Base-by-base conservation (phyloP, 345 rosid species). In the Camelina neglecta region DNA sequence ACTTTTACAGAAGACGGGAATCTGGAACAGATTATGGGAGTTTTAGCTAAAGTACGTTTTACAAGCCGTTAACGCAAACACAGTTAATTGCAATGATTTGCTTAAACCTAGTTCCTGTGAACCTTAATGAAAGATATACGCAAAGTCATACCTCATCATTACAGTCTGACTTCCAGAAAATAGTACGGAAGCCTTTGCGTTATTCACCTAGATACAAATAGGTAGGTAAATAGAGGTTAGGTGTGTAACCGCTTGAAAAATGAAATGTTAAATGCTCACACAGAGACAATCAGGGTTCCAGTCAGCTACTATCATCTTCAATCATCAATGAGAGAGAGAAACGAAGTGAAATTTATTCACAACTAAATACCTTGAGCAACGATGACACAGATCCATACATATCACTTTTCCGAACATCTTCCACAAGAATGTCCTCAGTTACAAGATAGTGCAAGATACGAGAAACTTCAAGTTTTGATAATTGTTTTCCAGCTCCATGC, bases 391-490 rank as follows among this genome's bases (percentile, higher is more conserved):
- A 81, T 75, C 99, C 97, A 74, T 90, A 92, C 79, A 88, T 24
- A 69, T 95, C 99, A 81, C 97, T 95, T 88, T 95, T 95, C 87
- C 90, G 88, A 60, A 95, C 94, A 18, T 92, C 99, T 85, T 92
- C 99, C 66, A 77, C 77, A 71, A 95, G 97, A 72, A 84, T 82
- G 69, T 90, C 97, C 57, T 90, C 93, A 9, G 85, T 86, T 44
- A 95, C 97, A 67, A 95, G 96, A 83, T 92, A 90, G 6, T 89
- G 93, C 73, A 95, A 58, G 78, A 95, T 60, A 39, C 97, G 90
- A 47, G 93, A 92, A 45, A 96, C 97, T 87, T 95, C 99, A 74
- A 84, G 83, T 83, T 89, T 95, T 33, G 85, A 76, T 60, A 92
- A 69, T 56, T 85, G 90, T 82, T 95, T 95, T 76, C 99, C 99